Evolutionary conservation across 345 rosid species (phyloP), one percentile per base, ranked within the genome.

Genomic region (Bruguiera parviflora): DNA sequence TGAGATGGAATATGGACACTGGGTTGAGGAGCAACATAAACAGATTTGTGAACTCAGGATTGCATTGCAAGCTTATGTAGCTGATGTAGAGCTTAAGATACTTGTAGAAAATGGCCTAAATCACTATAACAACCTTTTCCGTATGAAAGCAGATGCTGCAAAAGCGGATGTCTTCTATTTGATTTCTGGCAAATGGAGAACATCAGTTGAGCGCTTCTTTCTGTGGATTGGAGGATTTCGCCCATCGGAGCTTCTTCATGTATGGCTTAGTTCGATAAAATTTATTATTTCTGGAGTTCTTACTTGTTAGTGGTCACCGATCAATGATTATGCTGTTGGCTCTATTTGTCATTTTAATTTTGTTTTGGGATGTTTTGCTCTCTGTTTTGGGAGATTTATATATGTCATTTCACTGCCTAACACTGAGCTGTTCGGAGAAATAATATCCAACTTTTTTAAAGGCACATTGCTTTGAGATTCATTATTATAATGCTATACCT

Each of bases 141-240:
- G 82, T n/a, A 90, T 90, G 89, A 92, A 92, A 77, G 82, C 87
- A 4, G 84, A 82, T 51, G 95, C 87, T 46, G 92, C 98, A 0
- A 92, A 79, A 78, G 91, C 84, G 2, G 98, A 92, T 72, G 90
- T 92, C 75, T 90, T 92, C 86, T 87, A 86, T 81, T 72, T 92
- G 79, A 82, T 88, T 67, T 92, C 96, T 0, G 96, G 98, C 37
- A 86, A 75, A 52, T 90, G 98, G 98, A 80, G 89, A 73, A 92
- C 92, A 18, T 80, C 96, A 3, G 83, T 87, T 0, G 96, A 92
- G 53, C 82, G 88, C 51, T 86, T 94, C 62, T 91, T 88, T 53
- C 90, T 84, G 31, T 94, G 97, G 94, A 89, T 91, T 27, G 98
- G 96, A 66, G 97, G 97, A 9, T 93, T 90, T 55, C 93, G 97